Evolutionary conservation across 371 early-diverging fungal genomes (phyloP).

Genomic region (Mucor piriformis): DNA sequence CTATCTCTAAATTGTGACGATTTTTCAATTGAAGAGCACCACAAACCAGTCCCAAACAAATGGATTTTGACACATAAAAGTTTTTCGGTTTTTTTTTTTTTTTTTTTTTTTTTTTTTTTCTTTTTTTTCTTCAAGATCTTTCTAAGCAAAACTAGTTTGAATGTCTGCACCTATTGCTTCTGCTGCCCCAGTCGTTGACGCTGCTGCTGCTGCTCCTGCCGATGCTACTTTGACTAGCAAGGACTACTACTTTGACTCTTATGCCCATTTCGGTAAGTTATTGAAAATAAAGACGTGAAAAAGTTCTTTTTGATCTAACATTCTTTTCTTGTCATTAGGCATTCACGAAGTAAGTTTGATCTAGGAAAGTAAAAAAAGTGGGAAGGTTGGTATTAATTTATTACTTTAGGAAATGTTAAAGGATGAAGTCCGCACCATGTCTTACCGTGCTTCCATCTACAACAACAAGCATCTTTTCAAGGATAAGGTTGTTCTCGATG

Average conservation of each 20-base stretch:
- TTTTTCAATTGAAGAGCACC: too few species aligned
- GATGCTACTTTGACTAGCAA: slow-evolving; percentile 69
- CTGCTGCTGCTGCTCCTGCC: slow-evolving; percentile 11
- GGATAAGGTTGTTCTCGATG: slow-evolving; percentile 96
- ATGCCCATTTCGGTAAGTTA: slow-evolving; percentile 89
- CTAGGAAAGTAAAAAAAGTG: not conserved
- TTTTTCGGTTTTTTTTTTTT: not conserved
- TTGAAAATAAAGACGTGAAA: not conserved
- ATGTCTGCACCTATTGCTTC: slow-evolving; percentile 6
- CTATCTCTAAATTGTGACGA: too few species aligned
- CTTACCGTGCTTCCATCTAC: slow-evolving; percentile 91
- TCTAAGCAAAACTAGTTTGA: slow-evolving; percentile 3
- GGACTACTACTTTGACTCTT: slow-evolving; percentile 97
- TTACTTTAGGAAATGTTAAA: slow-evolving; percentile 85
- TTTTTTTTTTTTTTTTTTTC: too few species aligned
- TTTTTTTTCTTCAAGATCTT: not conserved
- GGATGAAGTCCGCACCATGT: slow-evolving; percentile 94
- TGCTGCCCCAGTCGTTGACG: not conserved
- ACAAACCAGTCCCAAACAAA: too few species aligned
- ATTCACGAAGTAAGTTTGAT: slow-evolving; percentile 53
- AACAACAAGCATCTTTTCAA: slow-evolving; percentile 94
- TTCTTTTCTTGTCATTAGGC: slow-evolving; percentile 31
- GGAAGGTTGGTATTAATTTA: not conserved
- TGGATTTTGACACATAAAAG: slow-evolving; percentile 1
- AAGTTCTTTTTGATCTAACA: not conserved